Base-by-base conservation (phyloP, 2,329 filamentous ascomycete genomes). In the Nemania bipapillata region DNA sequence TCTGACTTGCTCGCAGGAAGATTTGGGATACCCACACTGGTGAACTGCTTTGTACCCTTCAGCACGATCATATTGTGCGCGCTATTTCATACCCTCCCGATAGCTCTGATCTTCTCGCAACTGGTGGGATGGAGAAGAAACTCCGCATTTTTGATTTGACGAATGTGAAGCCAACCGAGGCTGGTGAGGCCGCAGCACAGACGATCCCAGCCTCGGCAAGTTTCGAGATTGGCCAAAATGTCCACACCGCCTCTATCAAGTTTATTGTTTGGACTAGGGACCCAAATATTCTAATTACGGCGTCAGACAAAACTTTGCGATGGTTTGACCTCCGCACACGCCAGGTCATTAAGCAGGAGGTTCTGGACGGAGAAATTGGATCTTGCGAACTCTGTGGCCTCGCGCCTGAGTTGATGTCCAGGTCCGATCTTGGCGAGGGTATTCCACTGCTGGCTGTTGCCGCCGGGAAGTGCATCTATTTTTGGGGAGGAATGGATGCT, bases 21-120 rank as follows among this genome's bases (percentile, higher is more conserved):
- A 91, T 99, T 60, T 99, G 96, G 96, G 94, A 99, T 77, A 97
- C 96, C 0, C 92, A 96, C 77, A 96, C 92, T 0, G 96, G 96
- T 75, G 94, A 97, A 82, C 89, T 92, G 56, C 86, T 97, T 49
- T 91, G 92, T 77, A 94, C 93, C 3, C 87, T 99, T 40, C 90
- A 95, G 77, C 96, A 99, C 80, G 89, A 94, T 72, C 96, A 99
- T 80, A 97, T 99, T 72, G 96, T 98, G 69, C 93, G 96, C 71
- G 92, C 95, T 45, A 89, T 98, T 70, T 94, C 96, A 11, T 98
- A 97, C 76, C 92, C 93, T 1, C 89, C 92, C 50, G 91, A 95
- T 74, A 88, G 90, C 62, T 90, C 90, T 24, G 91, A 92, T n/a
- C 90, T 97, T 64, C 85, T 99, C 30, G 96, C 95, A 5, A 98